Evolutionary conservation across 1,284 basidiomycete genomes (phyloP), one percentile per base, ranked within the genome.

Genomic region (Ceratobasidium theobromae): DNA sequence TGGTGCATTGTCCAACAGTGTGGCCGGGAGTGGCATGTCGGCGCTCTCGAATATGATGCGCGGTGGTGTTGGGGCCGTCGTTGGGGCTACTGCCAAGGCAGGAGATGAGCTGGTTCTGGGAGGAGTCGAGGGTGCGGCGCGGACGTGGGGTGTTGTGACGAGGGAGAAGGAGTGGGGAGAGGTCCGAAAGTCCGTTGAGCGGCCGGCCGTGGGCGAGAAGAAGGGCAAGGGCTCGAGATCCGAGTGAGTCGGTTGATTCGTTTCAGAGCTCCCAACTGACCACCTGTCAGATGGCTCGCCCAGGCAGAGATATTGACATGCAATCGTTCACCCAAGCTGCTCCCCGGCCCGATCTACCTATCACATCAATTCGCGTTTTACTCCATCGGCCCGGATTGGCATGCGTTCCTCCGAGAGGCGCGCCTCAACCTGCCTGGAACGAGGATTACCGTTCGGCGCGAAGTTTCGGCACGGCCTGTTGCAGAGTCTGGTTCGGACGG

Each of bases 331-430:
- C 77, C 80, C 0, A 79, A 76, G 1, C 78, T 91, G 25, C 79
- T 91, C 0, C 88, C 91, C 0, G 81, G 85, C 0, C 81, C 88
- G 0, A 81, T 95, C 41, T 94, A 94, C 74, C 83, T 91, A 12
- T 85, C 86, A 0, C 88, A 90, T 70, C 91, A 94, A 69, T 89
- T 93, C 74, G 80, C 85, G 8, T 95, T 94, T 78, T 82, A 85
- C 71, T 81, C 84, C 1, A 80, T 93, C 0, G 69, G 71, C 11
- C 83, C 88, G 69, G 91, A 93, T 73, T 91, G 91, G 70, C 89
- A 89, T 70, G 86, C 88, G 0, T 84, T 91, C 9, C 80, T 93
- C 33, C 84, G 89, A 0, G 81, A 84, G 0, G 81, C 85, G 58
- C 83, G 86, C 55, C 77, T 91, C 55, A 85, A 86, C 67, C 79